phyloP scores from a whole-genome alignment of 2,329 filamentous ascomycete genomes.

The Colletotrichum cordylinicola region DNA sequence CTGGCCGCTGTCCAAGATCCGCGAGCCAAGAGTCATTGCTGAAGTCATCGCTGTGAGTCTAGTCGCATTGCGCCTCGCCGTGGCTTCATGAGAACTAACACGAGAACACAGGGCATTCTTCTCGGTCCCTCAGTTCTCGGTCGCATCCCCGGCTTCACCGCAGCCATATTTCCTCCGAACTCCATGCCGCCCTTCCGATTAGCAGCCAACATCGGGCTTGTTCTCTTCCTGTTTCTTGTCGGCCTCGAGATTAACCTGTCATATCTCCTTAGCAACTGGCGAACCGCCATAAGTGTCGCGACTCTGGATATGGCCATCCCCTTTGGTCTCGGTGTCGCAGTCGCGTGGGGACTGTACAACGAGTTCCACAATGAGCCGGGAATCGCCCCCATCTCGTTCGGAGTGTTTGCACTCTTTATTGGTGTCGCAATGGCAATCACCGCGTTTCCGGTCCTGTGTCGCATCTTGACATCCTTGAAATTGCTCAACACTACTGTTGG shows the following conservation, averaged over 20 bases:
- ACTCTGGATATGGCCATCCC: constrained; percentile 81
- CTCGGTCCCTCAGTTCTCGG: constrained; percentile 90
- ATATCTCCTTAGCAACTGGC: constrained; percentile 81
- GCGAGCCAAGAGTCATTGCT: constrained; percentile 82
- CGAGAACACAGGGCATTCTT: constrained; percentile 74
- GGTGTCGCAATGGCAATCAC: constrained; percentile 95
- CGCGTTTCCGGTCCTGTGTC: constrained; percentile 85
- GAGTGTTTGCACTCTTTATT: constrained; percentile 73
- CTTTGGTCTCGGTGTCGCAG: constrained; percentile 80
- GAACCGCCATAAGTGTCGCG: constrained; percentile 77
- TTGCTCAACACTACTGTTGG: constrained; percentile 83
- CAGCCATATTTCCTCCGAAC: constrained; percentile 75
- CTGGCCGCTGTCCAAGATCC: constrained; percentile 77
- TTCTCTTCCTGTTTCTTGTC: constrained; percentile 87
- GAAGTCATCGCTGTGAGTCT: constrained; percentile 72
- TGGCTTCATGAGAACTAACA: constrained; percentile 18
- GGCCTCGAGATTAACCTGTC: constrained; percentile 86
- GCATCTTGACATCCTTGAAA: constrained; percentile 91
- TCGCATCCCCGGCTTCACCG: constrained; percentile 78
- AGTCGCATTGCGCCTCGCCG: neutral
- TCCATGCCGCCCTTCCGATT: constrained; percentile 79
- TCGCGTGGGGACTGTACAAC: constrained; percentile 82
- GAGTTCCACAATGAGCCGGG: constrained; percentile 62
- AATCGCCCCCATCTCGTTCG: constrained; percentile 51
- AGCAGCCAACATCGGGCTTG: constrained; percentile 82